A percentile compares a stretch with the other conserved stretches of the same genome.
Evolutionary conservation across 441 rosid species (phyloP).

Genomic region (Lepidium campestre): DNA sequence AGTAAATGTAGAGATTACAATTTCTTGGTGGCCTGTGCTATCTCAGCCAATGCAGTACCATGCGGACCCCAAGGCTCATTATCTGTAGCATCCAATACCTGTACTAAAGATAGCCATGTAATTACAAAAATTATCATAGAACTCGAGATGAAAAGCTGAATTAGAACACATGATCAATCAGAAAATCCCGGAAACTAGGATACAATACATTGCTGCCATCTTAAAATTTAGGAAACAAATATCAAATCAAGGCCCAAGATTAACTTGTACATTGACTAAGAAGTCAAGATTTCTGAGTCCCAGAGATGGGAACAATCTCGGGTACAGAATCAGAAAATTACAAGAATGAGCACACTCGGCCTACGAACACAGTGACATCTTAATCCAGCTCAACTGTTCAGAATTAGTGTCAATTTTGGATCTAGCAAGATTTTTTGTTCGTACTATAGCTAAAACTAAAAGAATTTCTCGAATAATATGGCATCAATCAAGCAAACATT

Average conservation of each 20-base stretch:
- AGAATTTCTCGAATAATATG: not conserved
- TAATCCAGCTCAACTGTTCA: slow-evolving; percentile 16
- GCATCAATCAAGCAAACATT: not conserved
- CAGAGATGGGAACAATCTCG: not conserved
- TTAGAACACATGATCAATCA: not conserved
- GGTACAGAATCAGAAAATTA: not conserved
- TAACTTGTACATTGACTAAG: not conserved
- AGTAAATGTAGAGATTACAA: slow-evolving; percentile 41
- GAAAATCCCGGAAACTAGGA: not conserved
- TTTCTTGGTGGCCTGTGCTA: slow-evolving; percentile 86
- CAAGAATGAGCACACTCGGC: not conserved
- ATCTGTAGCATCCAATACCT: slow-evolving; percentile 98
- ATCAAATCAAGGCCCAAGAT: not conserved
- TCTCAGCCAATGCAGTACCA: slow-evolving; percentile 89
- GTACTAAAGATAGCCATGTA: slow-evolving; percentile 9
- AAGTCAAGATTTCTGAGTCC: not conserved
- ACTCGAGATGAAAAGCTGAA: not conserved
- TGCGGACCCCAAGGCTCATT: slow-evolving; percentile 99
- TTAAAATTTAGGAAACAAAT: not conserved
- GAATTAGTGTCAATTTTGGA: not conserved
- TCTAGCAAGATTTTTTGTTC: not conserved
- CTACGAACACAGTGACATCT: not conserved
- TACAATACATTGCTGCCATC: not conserved
- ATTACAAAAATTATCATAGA: not conserved
- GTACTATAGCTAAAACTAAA: not conserved